Conservation (phyloP, 1,139 yeast genomes). For the Taphrina betulina region DNA sequence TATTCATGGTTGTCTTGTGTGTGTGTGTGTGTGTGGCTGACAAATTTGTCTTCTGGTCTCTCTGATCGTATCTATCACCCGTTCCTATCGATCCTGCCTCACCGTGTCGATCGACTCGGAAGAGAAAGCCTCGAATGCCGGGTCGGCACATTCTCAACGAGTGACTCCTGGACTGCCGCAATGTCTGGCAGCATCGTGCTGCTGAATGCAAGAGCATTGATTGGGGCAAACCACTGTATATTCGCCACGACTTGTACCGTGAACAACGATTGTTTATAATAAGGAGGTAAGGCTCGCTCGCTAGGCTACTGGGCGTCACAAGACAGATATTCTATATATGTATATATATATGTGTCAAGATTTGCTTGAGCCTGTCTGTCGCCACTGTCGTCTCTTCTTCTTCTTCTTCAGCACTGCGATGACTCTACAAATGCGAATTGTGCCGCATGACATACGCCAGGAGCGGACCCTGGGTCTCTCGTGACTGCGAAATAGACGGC, state of each 20-base stretch:
- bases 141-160: conserved; percentile 1
- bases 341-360: too few species aligned
- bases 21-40: too few species aligned
- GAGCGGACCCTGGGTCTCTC: conserved; percentile 1
- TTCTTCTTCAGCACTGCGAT: conserved; percentile 5
- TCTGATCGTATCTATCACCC: too few species aligned
- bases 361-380: too few species aligned
- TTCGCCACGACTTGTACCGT: conserved; percentile 75
- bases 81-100: conserved; percentile 5
- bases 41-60: too few species aligned
- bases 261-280: too few species aligned
- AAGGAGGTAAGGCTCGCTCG: too few species aligned
- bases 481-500: conserved; percentile 10
- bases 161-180: conserved; percentile 8
- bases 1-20: too few species aligned
- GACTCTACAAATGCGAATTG: conserved; percentile 4
- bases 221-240: conserved; percentile 40
- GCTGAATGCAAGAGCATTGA: conserved; percentile 17
- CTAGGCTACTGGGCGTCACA: too few species aligned
- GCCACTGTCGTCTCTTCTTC: too few species aligned
- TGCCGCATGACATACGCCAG: conserved; percentile 9
- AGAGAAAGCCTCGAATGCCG: conserved; percentile 6
- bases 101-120: conserved; percentile 9
- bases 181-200: conserved; percentile 10
- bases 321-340: too few species aligned